Conservation (phyloP, 768 basidiomycete genomes). For the Lactifluus piperatus region DNA sequence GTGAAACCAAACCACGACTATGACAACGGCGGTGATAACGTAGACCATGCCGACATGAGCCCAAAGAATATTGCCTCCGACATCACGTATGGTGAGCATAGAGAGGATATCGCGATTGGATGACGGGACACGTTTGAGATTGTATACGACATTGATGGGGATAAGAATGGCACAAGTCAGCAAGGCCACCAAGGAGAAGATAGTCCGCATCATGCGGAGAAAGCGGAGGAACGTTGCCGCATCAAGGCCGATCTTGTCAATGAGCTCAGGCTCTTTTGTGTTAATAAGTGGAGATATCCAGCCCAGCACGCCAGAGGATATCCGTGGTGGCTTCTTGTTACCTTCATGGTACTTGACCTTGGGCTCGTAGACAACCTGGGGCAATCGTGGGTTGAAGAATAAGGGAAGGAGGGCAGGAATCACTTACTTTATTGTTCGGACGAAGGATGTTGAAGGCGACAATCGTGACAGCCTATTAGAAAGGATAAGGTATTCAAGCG, state of each 20-base stretch:
- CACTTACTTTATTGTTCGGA: conserved; percentile 75
- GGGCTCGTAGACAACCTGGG: conserved; percentile 84
- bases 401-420: background rate
- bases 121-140: conserved; percentile 51
- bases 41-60: conserved; percentile 82
- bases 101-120: conserved; percentile 53
- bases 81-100: conserved; percentile 82
- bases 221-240: conserved; percentile 91
- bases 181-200: conserved; percentile 56
- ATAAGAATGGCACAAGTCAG: conserved; percentile 68
- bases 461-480: conserved; percentile 49
- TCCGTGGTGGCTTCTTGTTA: conserved; percentile 67
- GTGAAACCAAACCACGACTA: conserved; percentile 62
- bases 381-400: background rate
- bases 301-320: conserved; percentile 75
- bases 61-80: conserved; percentile 63
- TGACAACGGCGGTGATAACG: conserved; percentile 64
- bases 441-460: conserved; percentile 77
- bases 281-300: conserved; percentile 85
- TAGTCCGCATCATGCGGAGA: conserved; percentile 69
- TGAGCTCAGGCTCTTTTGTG: conserved; percentile 80
- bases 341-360: conserved; percentile 87
- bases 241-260: conserved; percentile 86
- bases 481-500: conserved; percentile 4
- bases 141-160: conserved; percentile 83